Conservation (phyloP, 2,329 filamentous ascomycete genomes). For the Alternaria brassicae region DNA sequence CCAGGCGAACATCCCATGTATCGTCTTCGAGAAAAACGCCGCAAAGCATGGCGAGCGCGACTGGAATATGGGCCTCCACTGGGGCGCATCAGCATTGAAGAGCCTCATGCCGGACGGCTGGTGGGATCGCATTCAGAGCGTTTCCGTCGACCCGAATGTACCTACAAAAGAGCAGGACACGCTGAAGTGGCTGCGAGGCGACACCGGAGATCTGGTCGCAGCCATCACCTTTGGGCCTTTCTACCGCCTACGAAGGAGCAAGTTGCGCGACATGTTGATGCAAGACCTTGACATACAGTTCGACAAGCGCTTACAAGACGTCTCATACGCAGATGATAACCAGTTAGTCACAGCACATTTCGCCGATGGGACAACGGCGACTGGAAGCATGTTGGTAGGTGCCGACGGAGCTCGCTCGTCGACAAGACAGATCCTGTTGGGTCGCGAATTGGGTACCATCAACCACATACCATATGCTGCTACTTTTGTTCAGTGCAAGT, state of each 20-base stretch:
- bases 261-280: conserved; percentile 43
- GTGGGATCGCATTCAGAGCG: conserved; percentile 61
- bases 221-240: conserved; percentile 45
- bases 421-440: conserved; percentile 40
- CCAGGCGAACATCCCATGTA: conserved; percentile 53
- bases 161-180: conserved; percentile 47
- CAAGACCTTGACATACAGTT: conserved; percentile 43
- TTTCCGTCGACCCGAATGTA: conserved; percentile 60
- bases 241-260: conserved; percentile 47
- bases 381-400: conserved; percentile 46
- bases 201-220: conserved; percentile 46
- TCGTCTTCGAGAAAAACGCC: conserved; percentile 64
- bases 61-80: conserved; percentile 71
- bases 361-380: conserved; percentile 39
- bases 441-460: conserved; percentile 36
- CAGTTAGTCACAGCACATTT: conserved; percentile 47
- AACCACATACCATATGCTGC: conserved; percentile 54
- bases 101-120: conserved; percentile 59
- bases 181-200: conserved; percentile 43
- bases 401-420: conserved; percentile 48
- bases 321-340: conserved; percentile 45
- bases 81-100: conserved; percentile 63
- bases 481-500: conserved; percentile 55
- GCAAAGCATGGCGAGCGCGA: conserved; percentile 59
- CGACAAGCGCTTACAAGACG: conserved; percentile 48